Base-by-base conservation (phyloP, 2,329 filamentous ascomycete genomes). In the Verticillium klebahnii region DNA sequence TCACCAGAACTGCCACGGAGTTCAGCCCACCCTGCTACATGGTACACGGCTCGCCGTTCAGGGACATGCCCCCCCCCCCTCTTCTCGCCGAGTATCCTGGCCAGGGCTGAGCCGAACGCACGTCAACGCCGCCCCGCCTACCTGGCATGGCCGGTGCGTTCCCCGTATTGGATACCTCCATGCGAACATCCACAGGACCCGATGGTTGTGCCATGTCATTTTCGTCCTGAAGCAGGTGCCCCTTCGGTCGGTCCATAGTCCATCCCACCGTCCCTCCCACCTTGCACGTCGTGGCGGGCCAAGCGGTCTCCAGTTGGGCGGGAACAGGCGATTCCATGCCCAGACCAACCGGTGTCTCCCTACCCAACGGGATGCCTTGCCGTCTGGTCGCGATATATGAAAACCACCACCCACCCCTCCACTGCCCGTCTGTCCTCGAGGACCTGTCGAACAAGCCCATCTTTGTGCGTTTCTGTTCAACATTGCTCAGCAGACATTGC, bases 161-260 rank as follows among this genome's bases (percentile, higher is more conserved):
- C 32, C 56, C 57, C 57, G 23, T 25, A 50, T 25, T n/a, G 37
- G 57, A 32, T 34, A 32, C 15, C 39, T n/a, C 25, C 57, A 40
- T 64, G 64, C 62, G 59, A 60, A 57, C 50, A 50, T 61, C 40
- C 54, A 62, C 62, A 59, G 62, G n/a, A 50, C 40, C 40, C 19
- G 40, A 23, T 62, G 60, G 54, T 50, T 39, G 32, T 59, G 62
- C 52, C 57, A 32, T 65, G 52, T 63, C 40, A 54, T 64, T 64
- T 62, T 62, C 64, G 58, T 62, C 62, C 64, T 65, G 63, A 64
- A 63, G 64, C 64, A 63, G 57, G 57, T 59, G 62, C 59, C 61
- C 59, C 60, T 57, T 63, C 64, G 61, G 61, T 61, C 63, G 39
- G 37, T 31, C 57, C 8, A 57, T 57, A 36, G 9, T 31, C 29